Base-by-base conservation (phyloP, 345 rosid species). In the Ceriops zippeliana region DNA sequence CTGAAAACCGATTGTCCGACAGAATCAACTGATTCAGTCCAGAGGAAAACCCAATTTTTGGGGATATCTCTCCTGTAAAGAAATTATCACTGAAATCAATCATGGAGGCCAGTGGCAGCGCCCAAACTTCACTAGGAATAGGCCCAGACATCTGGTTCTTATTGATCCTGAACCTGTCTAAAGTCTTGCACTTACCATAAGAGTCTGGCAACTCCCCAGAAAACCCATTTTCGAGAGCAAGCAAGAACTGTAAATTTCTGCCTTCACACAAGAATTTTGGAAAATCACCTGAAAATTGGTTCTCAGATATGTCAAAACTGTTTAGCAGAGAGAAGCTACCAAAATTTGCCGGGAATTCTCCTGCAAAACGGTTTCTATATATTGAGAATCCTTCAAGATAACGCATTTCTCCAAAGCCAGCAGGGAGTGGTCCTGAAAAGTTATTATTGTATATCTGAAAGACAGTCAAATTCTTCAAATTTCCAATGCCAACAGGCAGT, bases 221-320 rank as follows among this genome's bases (percentile, higher is more conserved):
- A 62, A 93, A 93, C 5, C 63, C 77, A 62, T 91, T 93, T 46
- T 64, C 78, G 49, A 91, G 35, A 37, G 91, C 93, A 38, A 93
- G 90, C 77, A 93, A 73, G 75, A 21, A 68, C 7, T 2, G 54
- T 20, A 93, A 71, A 53, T 80, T 84, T 38, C 79, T 74, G 30
- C 64, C 74, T 77, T 52, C 84, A 75, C 97, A 93, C 75, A 91
- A 69, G 79, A 77, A 93, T 61, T 72, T 70, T 5, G 98, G 98
- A 63, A 93, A 91, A 2, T 73, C 70, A 71, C 97, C 97, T 2
- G 89, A 78, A 61, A 93, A 91, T 59, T 60, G 71, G 75, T 93
- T 93, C 71, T 93, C 96, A 0, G 98, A 93, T 81, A 93, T 87
- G 77, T 93, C 98, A 58, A 89, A 58, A 34, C 84, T 87, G 3